Percentiles rank a stretch among this genome's conserved stretches.
phyloP scores from a whole-genome alignment of 805 yeast genomes.

The Lachancea sp. region DNA sequence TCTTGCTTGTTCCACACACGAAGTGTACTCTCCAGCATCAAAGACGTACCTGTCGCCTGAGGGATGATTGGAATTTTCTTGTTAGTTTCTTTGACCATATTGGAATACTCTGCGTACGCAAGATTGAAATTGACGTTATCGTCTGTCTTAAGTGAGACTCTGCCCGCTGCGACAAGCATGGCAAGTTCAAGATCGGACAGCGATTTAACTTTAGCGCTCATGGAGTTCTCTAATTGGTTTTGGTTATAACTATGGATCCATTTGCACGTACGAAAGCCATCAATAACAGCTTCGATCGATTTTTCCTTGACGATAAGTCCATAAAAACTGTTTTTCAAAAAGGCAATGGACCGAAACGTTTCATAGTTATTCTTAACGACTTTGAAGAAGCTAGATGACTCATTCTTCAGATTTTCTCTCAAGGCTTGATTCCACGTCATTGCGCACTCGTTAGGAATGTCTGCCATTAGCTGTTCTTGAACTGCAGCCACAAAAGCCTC shows the following conservation, averaged over 20 bases:
- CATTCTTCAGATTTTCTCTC: conserved; percentile 21
- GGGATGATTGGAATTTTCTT: conserved; percentile 34
- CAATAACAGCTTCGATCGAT: conserved; percentile 24
- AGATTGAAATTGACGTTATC: conserved; percentile 68
- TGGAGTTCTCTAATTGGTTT: conserved; percentile 28
- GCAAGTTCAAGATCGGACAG: conserved; percentile 69
- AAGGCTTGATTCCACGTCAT: conserved; percentile 43
- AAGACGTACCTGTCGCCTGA: conserved; percentile 17
- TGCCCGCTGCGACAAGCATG: conserved; percentile 65
- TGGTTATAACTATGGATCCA: conserved; percentile 21
- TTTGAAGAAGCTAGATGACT: conserved; percentile 32
- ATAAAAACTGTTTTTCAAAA: conserved; percentile 40
- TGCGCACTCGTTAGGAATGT: conserved; percentile 23
- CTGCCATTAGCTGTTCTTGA: conserved; percentile 33
- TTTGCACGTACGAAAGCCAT: conserved; percentile 15
- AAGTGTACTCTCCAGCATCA: conserved; percentile 34
- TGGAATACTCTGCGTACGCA: conserved; percentile 68
- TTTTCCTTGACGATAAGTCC: conserved; percentile 37
- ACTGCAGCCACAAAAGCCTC: conserved; percentile 49
- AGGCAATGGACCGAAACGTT: conserved; percentile 52
- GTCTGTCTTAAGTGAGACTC: conserved; percentile 56
- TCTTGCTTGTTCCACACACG: conserved; percentile 58
- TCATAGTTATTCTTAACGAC: conserved; percentile 44
- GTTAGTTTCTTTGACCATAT: conserved; percentile 43
- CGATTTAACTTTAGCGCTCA: conserved; percentile 27